Evolutionary conservation across 169 alveolate genomes (phyloP), one percentile per base, ranked within the genome.

Genomic region (Plasmodium relictum): DNA sequence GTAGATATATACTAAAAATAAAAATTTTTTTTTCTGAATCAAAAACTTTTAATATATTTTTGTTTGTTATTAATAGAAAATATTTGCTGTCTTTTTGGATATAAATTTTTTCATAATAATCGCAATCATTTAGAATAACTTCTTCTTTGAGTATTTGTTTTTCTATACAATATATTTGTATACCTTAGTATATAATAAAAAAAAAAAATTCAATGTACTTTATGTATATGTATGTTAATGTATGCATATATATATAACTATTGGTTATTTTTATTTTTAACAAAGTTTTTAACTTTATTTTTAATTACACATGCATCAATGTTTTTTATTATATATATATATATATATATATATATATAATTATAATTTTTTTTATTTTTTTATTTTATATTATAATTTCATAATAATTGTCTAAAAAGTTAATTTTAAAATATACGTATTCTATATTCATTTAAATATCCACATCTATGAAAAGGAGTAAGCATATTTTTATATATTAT

Each of bases 51-150:
- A 78, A 44, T 7, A 78, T 54, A 68, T 54, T 66, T 52, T 78
- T 78, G 66, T 65, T 78, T n/a, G 89, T 78, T 78, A 78, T 78
- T 56, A 78, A 16, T 22, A 78, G 22, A 26, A 63, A 63, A 39
- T 78, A 65, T 41, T 78, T 78, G 24, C 44, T 63, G 5, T 78
- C 89, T 44, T 54, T 45, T 56, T 78, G 89, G 1, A 78, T 58
- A n/a, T 63, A 78, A 65, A 78, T 50, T 20, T 50, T 78, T 65
- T 78, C 89, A 45, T 78, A 78, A 10, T 63, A 78, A 44, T 65
- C 76, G 31, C 31, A 42, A 31, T 78, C 89, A 7, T 20, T 58
- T 10, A 78, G 18, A 9, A 18, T 6, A 16, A 78, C 63, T 66
- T 78, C 89, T 63, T 78, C 89, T 3, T 22, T 78, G 8, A 63